Evolutionary conservation across 2,329 filamentous ascomycete genomes (phyloP).

Genomic region (Blastomyces emzantsi): DNA sequence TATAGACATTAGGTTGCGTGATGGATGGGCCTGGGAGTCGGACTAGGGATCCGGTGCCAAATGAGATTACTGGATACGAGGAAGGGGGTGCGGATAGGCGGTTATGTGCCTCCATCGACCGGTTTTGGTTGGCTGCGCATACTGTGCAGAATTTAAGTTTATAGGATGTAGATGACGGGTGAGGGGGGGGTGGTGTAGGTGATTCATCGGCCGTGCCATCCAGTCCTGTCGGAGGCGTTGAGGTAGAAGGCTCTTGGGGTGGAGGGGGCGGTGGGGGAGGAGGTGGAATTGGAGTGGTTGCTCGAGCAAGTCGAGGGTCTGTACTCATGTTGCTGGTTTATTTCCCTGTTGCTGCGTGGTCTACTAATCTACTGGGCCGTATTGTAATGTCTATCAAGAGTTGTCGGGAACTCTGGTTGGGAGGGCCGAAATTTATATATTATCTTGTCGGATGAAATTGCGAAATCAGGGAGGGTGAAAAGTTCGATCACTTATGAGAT

Average conservation of each 20-base stretch:
- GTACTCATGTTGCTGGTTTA: slow-evolving; percentile 35
- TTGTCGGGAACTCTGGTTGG: neutral
- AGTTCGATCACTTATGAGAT: slow-evolving; percentile 2
- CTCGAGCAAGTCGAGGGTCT: slow-evolving; percentile 44
- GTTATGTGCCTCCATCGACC: slow-evolving; percentile 99
- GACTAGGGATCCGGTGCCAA: slow-evolving; percentile 91
- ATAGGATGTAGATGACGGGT: slow-evolving; percentile 52
- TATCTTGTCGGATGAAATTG: neutral
- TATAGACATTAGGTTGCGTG: slow-evolving; percentile 90
- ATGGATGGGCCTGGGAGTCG: slow-evolving; percentile 86
- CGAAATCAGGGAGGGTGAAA: slow-evolving; percentile 9
- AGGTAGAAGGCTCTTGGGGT: slow-evolving; percentile 23
- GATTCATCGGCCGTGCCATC: slow-evolving; percentile 16
- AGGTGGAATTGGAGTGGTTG: slow-evolving; percentile 33
- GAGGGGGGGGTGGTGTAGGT: slow-evolving; percentile 16
- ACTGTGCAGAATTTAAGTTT: slow-evolving; percentile 54
- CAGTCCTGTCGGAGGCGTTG: slow-evolving; percentile 15
- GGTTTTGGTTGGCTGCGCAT: slow-evolving; percentile 97
- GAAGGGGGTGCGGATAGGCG: slow-evolving; percentile 76
- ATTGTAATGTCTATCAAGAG: neutral
- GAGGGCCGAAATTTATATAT: neutral
- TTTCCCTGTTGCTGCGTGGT: neutral
- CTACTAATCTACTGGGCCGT: neutral
- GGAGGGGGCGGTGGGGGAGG: slow-evolving; percentile 46
- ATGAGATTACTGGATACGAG: slow-evolving; percentile 91